These are phyloP conservation scores for Myxozyma neglecta DNA, from an alignment of 805 yeast genomes.

Conservation along the genomic window DNA sequence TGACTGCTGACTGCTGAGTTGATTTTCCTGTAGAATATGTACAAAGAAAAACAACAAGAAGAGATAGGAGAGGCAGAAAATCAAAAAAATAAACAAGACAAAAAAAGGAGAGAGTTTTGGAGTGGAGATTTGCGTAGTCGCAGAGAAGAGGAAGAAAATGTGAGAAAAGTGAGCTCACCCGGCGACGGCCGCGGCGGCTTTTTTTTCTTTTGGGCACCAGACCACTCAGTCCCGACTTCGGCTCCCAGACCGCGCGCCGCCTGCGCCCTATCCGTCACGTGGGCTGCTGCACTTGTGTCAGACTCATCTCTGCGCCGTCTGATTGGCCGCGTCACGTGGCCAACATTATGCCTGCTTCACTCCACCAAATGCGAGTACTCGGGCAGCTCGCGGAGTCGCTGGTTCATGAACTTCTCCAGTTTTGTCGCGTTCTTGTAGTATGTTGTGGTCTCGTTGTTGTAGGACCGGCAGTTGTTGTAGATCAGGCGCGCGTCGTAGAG, in stretches of 20 bases:
- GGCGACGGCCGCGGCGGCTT: not conserved
- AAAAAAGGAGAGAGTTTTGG: not conserved
- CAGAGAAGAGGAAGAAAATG: not conserved
- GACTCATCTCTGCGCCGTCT: not conserved
- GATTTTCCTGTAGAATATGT: not conserved
- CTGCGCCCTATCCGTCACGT: no score
- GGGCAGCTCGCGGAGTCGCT: slow-evolving; percentile 81
- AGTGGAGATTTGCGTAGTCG: not conserved
- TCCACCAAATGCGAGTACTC: slow-evolving; percentile 85
- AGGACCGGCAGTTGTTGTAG: slow-evolving; percentile 86
- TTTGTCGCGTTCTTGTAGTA: slow-evolving; percentile 93
- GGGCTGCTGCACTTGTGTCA: no score
- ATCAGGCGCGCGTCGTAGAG: slow-evolving; percentile 83
- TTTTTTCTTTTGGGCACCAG: not conserved
- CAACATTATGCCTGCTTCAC: slow-evolving; percentile 29
- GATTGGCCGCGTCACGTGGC: not conserved
- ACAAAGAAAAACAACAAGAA: not conserved
- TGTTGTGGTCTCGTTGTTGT: slow-evolving; percentile 92
- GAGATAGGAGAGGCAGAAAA: not conserved
- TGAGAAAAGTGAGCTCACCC: not conserved
- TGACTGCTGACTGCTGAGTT: no score
- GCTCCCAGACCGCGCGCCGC: no score
- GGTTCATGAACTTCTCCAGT: slow-evolving; percentile 82
- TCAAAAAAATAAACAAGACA: no score
- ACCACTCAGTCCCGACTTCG: no score